Conservation (phyloP, 1,139 yeast genomes). For the Zygosaccharomyces pseudobailii region DNA sequence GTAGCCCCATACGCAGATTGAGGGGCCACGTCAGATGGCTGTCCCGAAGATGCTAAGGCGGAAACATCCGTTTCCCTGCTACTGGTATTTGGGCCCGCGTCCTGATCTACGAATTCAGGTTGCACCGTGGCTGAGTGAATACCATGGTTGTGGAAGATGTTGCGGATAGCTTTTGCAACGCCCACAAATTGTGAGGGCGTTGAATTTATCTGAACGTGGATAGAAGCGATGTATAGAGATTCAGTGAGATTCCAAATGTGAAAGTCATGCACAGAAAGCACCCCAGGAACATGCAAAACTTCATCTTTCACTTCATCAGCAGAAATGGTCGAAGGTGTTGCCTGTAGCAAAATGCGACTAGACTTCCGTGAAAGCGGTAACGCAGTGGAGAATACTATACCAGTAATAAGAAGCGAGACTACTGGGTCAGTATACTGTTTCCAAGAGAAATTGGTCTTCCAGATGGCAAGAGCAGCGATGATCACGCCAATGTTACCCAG, state of each 20-base stretch:
- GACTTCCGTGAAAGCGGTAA: constrained; percentile 85
- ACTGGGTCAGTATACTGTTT: constrained; percentile 80
- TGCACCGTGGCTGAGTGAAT: constrained; percentile 94
- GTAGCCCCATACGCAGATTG: constrained; percentile 34
- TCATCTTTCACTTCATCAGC: constrained; percentile 70
- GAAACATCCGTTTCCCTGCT: constrained; percentile 20
- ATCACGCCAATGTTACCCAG: constrained; percentile 94
- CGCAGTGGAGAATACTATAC: constrained; percentile 85
- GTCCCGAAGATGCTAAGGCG: constrained; percentile 1
- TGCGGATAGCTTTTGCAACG: constrained; percentile 74
- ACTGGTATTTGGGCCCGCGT: constrained; percentile 29
- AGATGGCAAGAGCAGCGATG: constrained; percentile 79
- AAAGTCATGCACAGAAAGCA: constrained; percentile 85
- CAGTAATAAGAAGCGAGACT: constrained; percentile 78
- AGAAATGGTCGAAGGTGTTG: constrained; percentile 79
- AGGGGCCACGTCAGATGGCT: constrained; percentile 6
- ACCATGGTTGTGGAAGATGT: constrained; percentile 75
- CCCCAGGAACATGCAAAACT: constrained; percentile 63
- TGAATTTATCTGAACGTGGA: constrained; percentile 72
- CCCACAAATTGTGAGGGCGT: constrained; percentile 61
- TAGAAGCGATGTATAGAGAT: constrained; percentile 78
- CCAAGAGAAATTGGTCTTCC: constrained; percentile 92
- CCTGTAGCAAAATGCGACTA: constrained; percentile 83
- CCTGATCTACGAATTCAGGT: constrained; percentile 59
- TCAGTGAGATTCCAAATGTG: constrained; percentile 97